A percentile compares a stretch with the other conserved stretches of the same genome.
Conservation (phyloP, 768 basidiomycete species). For the Leccinum broughii region DNA sequence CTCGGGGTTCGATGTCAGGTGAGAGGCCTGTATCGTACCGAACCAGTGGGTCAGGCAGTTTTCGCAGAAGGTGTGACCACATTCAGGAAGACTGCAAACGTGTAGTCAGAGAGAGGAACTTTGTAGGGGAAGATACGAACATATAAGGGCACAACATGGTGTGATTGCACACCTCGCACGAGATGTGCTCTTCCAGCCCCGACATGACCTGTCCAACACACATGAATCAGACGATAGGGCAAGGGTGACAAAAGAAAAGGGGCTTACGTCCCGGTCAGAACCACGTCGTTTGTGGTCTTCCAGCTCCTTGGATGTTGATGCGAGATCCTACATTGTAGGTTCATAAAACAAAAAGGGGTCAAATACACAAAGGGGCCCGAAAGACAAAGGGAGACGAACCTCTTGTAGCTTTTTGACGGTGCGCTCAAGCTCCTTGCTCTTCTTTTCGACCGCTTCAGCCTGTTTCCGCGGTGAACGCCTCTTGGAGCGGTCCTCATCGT, state of each 20-base stretch:
- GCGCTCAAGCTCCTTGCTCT: constrained; percentile 32
- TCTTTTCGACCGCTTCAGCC: constrained; percentile 17
- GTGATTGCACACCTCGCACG: constrained; percentile 64
- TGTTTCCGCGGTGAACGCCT: constrained; percentile 14
- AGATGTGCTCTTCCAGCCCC: constrained; percentile 52
- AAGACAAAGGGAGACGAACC: constrained; percentile 30
- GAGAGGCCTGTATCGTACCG: constrained; percentile 47
- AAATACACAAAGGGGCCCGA: not conserved
- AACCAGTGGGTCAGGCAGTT: constrained; percentile 52
- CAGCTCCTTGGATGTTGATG: constrained; percentile 15
- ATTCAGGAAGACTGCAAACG: constrained; percentile 52
- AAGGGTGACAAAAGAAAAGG: not conserved
- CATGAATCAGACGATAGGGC: not conserved
- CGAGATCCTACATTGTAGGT: constrained; percentile 18
- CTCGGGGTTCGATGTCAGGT: too few relatives aligned
- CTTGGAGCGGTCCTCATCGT: constrained; percentile 41
- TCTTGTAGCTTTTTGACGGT: constrained; percentile 46
- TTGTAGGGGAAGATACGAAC: constrained; percentile 40
- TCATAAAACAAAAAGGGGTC: not conserved
- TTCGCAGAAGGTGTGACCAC: constrained; percentile 65
- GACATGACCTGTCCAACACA: constrained; percentile 36
- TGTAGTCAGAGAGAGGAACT: constrained; percentile 1
- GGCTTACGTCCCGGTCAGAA: constrained; percentile 11
- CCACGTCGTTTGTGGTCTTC: constrained; percentile 23
- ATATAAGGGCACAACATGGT: constrained; percentile 68